These are phyloP conservation scores for Rhododendron henanense DNA, from an alignment of 148 eudicot genomes.

Conservation along the genomic window DNA sequence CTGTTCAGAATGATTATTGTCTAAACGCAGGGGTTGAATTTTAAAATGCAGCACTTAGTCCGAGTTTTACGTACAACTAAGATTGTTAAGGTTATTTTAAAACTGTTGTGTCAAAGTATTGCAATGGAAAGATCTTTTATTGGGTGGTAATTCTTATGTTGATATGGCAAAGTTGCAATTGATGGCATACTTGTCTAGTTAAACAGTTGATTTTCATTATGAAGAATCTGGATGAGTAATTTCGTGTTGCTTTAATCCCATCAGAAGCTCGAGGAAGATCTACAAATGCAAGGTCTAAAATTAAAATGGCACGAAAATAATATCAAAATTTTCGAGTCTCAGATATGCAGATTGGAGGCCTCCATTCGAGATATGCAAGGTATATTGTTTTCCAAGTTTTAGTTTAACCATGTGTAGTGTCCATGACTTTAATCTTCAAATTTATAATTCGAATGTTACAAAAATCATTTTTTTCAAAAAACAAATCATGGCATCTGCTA, in stretches of 20 bases:
- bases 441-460: too few relatives aligned
- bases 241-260: slow-evolving; percentile 5
- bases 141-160: neutral
- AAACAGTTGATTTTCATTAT: neutral
- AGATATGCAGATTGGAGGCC: slow-evolving; percentile 50
- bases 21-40: too few relatives aligned
- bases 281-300: slow-evolving; percentile 46
- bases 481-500: neutral
- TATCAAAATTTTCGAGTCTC: slow-evolving; percentile 39
- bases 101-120: too few relatives aligned
- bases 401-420: too few relatives aligned
- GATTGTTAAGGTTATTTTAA: too few relatives aligned
- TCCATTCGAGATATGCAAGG: slow-evolving; percentile 74
- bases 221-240: neutral
- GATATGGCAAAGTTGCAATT: neutral
- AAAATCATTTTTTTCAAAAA: neutral
- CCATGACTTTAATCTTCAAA: too few relatives aligned
- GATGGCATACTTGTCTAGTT: neutral
- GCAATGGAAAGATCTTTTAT: too few relatives aligned
- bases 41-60: too few relatives aligned
- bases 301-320: slow-evolving; percentile 70
- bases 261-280: slow-evolving; percentile 73
- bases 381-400: slow-evolving; percentile 6
- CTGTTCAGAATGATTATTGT: too few relatives aligned
- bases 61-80: too few relatives aligned